Conservation (phyloP, 1,284 basidiomycete genomes). For the Athelia sp. region DNA sequence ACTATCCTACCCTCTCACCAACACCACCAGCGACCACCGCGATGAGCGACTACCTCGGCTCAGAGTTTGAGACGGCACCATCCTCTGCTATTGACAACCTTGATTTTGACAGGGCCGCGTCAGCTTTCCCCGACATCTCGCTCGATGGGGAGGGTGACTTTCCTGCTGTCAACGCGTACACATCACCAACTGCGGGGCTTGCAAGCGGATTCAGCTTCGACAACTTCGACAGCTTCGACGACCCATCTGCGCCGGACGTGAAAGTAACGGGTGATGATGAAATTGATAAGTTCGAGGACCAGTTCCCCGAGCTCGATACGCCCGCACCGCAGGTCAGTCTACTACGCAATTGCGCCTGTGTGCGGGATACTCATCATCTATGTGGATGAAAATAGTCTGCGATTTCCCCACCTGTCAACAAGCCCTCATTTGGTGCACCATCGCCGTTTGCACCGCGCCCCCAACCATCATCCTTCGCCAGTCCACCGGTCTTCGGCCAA, state of each 20-base stretch:
- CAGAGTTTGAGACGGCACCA: not conserved
- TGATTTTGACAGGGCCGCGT: constrained; percentile 74
- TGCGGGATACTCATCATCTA: not conserved
- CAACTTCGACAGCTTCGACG: constrained; percentile 42
- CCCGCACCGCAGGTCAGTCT: constrained; percentile 35
- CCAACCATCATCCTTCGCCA: constrained; percentile 60
- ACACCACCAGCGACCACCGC: constrained; percentile 4
- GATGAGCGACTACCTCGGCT: constrained; percentile 28
- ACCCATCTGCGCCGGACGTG: constrained; percentile 38
- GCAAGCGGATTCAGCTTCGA: constrained; percentile 55
- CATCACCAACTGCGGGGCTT: constrained; percentile 14
- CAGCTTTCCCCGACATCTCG: constrained; percentile 84
- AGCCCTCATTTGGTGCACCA: constrained; percentile 38
- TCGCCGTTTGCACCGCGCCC: constrained; percentile 68
- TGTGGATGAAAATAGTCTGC: not conserved
- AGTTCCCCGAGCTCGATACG: constrained; percentile 84
- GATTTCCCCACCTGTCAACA: not conserved
- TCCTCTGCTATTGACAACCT: constrained; percentile 40
- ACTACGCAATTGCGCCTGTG: not conserved
- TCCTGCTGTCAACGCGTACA: constrained; percentile 32
- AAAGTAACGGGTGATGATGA: constrained; percentile 86
- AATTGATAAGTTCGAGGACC: constrained; percentile 85
- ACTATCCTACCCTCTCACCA: no score
- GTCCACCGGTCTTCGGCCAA: constrained; percentile 71
- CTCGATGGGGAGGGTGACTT: constrained; percentile 60